Percentiles rank a stretch among this genome's conserved stretches.
phyloP scores from a whole-genome alignment of 768 basidiomycete species.

The Boletus subcaerulescens region DNA sequence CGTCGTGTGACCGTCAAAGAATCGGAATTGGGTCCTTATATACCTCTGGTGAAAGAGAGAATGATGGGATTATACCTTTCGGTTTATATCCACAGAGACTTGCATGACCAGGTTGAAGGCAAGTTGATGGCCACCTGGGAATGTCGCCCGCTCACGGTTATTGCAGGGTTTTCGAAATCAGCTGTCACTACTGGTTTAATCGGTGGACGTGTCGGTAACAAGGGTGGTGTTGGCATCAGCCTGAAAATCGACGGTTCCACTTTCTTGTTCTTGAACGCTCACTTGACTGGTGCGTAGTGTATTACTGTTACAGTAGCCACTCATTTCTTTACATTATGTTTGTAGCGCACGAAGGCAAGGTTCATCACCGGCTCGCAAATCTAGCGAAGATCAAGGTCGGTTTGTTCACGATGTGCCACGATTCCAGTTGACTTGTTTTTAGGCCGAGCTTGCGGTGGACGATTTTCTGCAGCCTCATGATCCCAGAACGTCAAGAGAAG shows the following conservation, averaged over 20 bases:
- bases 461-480: constrained; percentile 68
- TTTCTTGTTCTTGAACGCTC: constrained; percentile 87
- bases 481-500: constrained; percentile 67
- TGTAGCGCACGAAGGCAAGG: constrained; percentile 72
- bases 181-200: constrained; percentile 88
- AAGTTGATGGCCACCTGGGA: constrained; percentile 1
- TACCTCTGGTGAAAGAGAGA: constrained; percentile 82
- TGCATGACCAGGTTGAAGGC: constrained; percentile 65
- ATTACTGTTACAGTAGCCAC: neutral
- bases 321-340: neutral
- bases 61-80: constrained; percentile 87
- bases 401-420: neutral
- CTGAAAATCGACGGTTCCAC: constrained; percentile 79
- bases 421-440: constrained; percentile 6
- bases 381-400: constrained; percentile 82
- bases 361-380: constrained; percentile 80
- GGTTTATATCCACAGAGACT: constrained; percentile 70
- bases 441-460: constrained; percentile 78
- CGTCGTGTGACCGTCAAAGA: constrained; percentile 43
- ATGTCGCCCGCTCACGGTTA: neutral
- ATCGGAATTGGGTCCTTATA: constrained; percentile 68
- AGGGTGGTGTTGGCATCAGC: constrained; percentile 89
- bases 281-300: constrained; percentile 66
- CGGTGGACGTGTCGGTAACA: constrained; percentile 90
- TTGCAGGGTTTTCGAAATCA: constrained; percentile 67